These are phyloP conservation scores for Pharus latifolius DNA, from an alignment of 176 grass and related monocot species.

Conservation along the genomic window DNA sequence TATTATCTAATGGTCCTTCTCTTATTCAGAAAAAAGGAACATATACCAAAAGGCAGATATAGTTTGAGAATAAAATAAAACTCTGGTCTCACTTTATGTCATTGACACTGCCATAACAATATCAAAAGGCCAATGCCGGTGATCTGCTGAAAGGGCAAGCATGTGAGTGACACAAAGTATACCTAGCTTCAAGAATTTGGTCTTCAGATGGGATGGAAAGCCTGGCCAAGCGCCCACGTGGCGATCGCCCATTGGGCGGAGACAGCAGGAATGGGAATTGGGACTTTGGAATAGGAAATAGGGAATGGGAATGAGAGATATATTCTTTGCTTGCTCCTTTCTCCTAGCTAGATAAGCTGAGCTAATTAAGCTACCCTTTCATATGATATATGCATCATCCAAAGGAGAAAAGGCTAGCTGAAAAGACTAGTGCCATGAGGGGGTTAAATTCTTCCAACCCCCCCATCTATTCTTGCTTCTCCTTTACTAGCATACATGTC, in stretches of 20 bases:
- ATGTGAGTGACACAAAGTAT: constrained; percentile 23
- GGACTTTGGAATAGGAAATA: no score
- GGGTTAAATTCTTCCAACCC: constrained; percentile 47
- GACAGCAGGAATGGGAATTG: no score
- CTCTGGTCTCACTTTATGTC: constrained; percentile 40
- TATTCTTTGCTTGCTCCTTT: constrained; percentile 54
- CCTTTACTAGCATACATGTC: constrained; percentile 30
- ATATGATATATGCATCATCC: background rate
- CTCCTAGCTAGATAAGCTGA: constrained; percentile 6
- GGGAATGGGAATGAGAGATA: constrained; percentile 15
- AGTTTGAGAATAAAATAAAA: constrained; percentile 25
- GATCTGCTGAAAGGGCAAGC: background rate
- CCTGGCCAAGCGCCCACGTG: constrained; percentile 11
- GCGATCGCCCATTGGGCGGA: background rate
- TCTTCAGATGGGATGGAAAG: constrained; percentile 27
- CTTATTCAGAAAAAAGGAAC: constrained; percentile 30
- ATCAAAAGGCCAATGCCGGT: constrained; percentile 23
- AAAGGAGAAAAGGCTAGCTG: constrained; percentile 34
- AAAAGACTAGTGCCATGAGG: constrained; percentile 44
- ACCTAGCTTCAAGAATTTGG: background rate
- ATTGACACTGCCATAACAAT: constrained; percentile 17
- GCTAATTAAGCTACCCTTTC: no score
- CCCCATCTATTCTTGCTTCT: constrained; percentile 35
- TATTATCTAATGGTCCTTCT: constrained; percentile 17
- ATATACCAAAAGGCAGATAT: no score